Evolutionary conservation across 2,329 filamentous ascomycete species (phyloP), one percentile per base, ranked within the genome.

Genomic region (Hypoxylon rubiginosum): DNA sequence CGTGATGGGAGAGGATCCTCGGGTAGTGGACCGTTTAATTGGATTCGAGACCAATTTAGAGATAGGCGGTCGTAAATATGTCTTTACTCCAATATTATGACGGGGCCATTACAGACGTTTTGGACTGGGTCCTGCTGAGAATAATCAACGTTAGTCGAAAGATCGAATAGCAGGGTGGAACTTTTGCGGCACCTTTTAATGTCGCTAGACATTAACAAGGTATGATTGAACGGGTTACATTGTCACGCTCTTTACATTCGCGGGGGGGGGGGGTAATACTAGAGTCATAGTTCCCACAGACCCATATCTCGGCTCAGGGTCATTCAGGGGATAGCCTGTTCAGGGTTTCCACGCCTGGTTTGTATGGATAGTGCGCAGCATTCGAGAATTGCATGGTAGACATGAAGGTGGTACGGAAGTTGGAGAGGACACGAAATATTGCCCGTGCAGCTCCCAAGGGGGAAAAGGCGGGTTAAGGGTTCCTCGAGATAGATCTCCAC

Each of bases 1-100:
- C 78, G 78, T 26, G 76, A 77, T 32, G 75, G 76, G 3, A 72
- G 78, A 17, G 74, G 76, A n/a, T 74, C 78, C n/a, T 75, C 76
- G 3, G 72, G 75, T 41, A 79, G 81, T n/a, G 72, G 74, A n/a
- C 79, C 82, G 32, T 68, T 84, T 1, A 75, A 77, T 62, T 85
- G 83, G 83, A 70, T 85, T 19, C 79, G 83, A 50, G 80, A 80
- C 46, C 79, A 78, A 41, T 82, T 84, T 45, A 66, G 67, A 46
- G 74, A 76, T 61, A 72, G 72, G 21, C 67, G 64, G 15, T 50
- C 53, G 21, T 65, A 36, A 68, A 36, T 43, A 21, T 45, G 13
- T 17, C 17, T 57, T 48, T 13, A 32, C 19, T 24, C 28, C 13
- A 9, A 32, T 8, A 39, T 43, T 43, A 43, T n/a, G 39, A 43